Percentiles rank a stretch among this genome's conserved stretches.
Evolutionary conservation across 2,329 filamentous ascomycete species (phyloP).

Genomic region (Grosmannia serpens): DNA sequence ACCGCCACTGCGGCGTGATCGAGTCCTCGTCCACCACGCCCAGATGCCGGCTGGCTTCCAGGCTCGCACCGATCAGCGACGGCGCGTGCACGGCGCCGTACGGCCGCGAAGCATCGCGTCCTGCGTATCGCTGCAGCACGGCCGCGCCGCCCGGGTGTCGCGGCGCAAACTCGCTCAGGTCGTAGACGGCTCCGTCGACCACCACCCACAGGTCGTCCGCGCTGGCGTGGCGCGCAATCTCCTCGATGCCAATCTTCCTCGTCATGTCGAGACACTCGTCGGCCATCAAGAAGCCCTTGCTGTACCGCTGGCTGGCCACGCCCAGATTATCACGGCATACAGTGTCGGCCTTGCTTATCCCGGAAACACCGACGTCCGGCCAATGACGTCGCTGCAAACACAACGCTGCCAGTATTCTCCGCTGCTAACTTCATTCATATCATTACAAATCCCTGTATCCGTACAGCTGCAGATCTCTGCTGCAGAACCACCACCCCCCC

Average conservation of each 20-base stretch:
- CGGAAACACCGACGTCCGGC: background rate
- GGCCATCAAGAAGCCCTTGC: no score
- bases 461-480: background rate
- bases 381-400: background rate
- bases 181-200: constrained; percentile 2
- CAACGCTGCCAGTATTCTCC: background rate
- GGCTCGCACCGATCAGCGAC: constrained; percentile 24
- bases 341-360: background rate
- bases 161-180: constrained; percentile 5
- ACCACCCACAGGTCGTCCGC: constrained; percentile 3
- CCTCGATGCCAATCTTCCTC: background rate
- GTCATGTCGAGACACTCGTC: background rate
- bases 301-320: background rate
- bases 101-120: constrained; percentile 39
- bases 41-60: constrained; percentile 33
- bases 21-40: constrained; percentile 33
- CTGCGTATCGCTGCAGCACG: constrained; percentile 36
- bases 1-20: constrained; percentile 16
- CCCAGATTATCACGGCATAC: background rate
- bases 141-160: constrained; percentile 3
- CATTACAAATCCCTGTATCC: background rate
- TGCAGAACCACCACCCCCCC: background rate
- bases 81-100: constrained; percentile 40
- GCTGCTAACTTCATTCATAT: background rate
- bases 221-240: background rate